Conservation (phyloP, 2,329 filamentous ascomycete genomes). For the Claviceps maximensis region DNA sequence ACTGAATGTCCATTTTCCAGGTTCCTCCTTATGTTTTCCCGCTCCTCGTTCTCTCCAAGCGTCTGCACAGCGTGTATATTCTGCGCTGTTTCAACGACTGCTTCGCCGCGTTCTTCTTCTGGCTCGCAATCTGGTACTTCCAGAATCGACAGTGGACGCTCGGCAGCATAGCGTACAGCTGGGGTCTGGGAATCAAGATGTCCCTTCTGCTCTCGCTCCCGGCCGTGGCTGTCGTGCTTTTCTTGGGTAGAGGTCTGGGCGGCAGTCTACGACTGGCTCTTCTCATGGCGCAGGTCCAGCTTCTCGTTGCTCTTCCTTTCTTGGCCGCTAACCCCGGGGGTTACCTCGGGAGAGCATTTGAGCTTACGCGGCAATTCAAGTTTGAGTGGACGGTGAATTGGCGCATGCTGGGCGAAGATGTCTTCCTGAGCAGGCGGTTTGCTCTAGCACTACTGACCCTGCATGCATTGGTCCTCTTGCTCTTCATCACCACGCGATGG, state of each 20-base stretch:
- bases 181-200: slow-evolving; percentile 91
- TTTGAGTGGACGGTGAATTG: slow-evolving; percentile 99
- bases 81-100: slow-evolving; percentile 94
- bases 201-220: slow-evolving; percentile 71
- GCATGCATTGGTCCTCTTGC: slow-evolving; percentile 51
- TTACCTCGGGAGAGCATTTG: slow-evolving; percentile 75
- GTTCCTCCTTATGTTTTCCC: slow-evolving; percentile 79
- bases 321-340: slow-evolving; percentile 48
- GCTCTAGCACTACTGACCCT: slow-evolving; percentile 50
- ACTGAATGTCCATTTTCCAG: slow-evolving; percentile 27
- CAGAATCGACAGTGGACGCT: slow-evolving; percentile 63
- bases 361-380: slow-evolving; percentile 79
- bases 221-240: slow-evolving; percentile 62
- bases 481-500: slow-evolving; percentile 60
- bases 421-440: slow-evolving; percentile 59
- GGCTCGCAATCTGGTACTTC: slow-evolving; percentile 64
- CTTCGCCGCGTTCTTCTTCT: slow-evolving; percentile 73
- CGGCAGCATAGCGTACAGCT: slow-evolving; percentile 59
- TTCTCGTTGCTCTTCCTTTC: slow-evolving; percentile 56
- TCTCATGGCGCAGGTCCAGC: slow-evolving; percentile 67
- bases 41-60: slow-evolving; percentile 76
- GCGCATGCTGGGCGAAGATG: slow-evolving; percentile 79
- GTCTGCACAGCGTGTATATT: slow-evolving; percentile 86
- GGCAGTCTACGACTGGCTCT: slow-evolving; percentile 54
- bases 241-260: slow-evolving; percentile 57